Evolutionary conservation across 2,329 filamentous ascomycete genomes (phyloP), one percentile per base, ranked within the genome.

Genomic region (Lithohypha guttulata): DNA sequence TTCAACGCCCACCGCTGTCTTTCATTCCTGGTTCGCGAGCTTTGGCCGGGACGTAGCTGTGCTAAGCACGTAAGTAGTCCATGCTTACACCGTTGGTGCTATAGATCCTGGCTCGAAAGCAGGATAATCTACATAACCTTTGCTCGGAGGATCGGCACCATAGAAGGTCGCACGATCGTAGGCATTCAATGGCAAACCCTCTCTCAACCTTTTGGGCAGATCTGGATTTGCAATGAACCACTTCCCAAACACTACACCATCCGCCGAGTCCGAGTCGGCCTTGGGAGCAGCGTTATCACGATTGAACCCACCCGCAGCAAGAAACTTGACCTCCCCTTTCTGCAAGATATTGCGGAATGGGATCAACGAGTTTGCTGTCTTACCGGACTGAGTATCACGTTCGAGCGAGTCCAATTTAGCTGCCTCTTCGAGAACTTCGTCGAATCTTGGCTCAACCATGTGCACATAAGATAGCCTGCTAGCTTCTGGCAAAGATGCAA

Each of bases 391-490:
- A 10, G 31, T 32, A 5, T 34, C 39, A 2, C 28, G 20, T 4
- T 32, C 41, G n/a, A 28, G 26, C 6, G 11, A n/a, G 9, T 28
- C 4, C 26, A 28, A n/a, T 14, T 28, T 28, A 4, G 26, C 26
- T 4, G n/a, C 15, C 26, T 28, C 26, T n/a, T 28, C 26, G 11
- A 28, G 15, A 6, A 28, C 26, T 18, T 22, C 41, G 20, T 34
- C 31, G 40, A 77, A 58, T 0, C 74, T 66, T 0, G 73, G 66
- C 51, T 82, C 75, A 6, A 82, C 59, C 0, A 80, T 42, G 53
- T 81, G 76, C 2, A 80, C 53, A 51, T 76, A 82, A 0, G 75
- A 69, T 10, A 83, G 59, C 1, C 68, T 63, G 26, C 15, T 28
- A 6, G n/a, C 26, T 10, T 14, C 11, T 2, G 18, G 19, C 1